A percentile compares a stretch with the other conserved stretches of the same genome.
Conservation (phyloP, 2,329 filamentous ascomycete species). For the Sclerotinia trifoliorum region DNA sequence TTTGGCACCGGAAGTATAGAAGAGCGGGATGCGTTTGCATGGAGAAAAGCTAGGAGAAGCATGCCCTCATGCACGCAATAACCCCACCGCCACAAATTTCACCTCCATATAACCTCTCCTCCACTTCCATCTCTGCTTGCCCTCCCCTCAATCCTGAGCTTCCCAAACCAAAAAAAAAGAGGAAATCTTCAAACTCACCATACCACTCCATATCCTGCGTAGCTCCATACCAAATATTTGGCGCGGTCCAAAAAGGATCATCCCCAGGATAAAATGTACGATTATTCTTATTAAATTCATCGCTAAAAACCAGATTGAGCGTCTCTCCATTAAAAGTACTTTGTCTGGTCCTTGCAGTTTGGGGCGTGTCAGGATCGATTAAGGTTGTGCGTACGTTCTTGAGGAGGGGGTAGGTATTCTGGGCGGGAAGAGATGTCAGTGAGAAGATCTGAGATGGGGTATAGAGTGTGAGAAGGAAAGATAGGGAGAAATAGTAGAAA, state of each 20-base stretch:
- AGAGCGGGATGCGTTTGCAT: neutral
- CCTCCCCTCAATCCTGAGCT: neutral
- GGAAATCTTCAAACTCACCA: constrained; percentile 21
- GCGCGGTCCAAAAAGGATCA: constrained; percentile 54
- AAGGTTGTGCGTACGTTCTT: constrained; percentile 48
- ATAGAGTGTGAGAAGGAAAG: too few relatives aligned
- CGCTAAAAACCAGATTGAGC: constrained; percentile 53
- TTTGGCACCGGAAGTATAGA: neutral
- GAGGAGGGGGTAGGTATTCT: constrained; percentile 46
- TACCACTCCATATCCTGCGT: constrained; percentile 46
- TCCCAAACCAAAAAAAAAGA: neutral
- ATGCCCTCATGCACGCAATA: neutral
- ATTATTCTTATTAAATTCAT: constrained; percentile 54
- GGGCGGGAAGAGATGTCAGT: neutral
- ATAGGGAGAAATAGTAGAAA: too few relatives aligned
- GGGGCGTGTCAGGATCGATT: constrained; percentile 53
- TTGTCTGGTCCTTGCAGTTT: constrained; percentile 45
- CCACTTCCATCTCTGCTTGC: neutral
- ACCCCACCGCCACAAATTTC: neutral
- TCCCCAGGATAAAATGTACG: constrained; percentile 57
- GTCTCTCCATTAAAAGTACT: constrained; percentile 47
- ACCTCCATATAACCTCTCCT: neutral
- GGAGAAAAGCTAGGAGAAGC: neutral
- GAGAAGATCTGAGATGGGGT: neutral
- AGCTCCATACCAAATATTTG: constrained; percentile 56